Evolutionary conservation across 2,329 filamentous ascomycete species (phyloP).

Genomic region (Hortaea werneckii): DNA sequence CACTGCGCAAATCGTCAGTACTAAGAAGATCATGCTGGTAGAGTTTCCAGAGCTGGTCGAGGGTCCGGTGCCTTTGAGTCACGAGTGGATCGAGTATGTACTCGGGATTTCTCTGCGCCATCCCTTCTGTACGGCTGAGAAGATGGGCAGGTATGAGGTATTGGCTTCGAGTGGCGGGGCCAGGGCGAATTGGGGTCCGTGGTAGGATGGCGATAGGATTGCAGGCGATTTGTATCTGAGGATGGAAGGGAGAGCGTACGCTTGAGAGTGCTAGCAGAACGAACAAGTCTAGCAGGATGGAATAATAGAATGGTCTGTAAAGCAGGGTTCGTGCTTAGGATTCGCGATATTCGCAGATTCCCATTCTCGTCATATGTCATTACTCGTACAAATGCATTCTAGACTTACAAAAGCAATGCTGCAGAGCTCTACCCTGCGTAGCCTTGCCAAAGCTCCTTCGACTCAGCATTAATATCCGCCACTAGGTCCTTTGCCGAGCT

Average conservation of each 20-base stretch:
- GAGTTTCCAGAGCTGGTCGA: constrained; percentile 15
- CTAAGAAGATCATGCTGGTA: constrained; percentile 13
- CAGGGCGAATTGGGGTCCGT: constrained; percentile 21
- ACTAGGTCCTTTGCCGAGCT: constrained; percentile 62
- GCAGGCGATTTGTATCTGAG: too few relatives aligned
- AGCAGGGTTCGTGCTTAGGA: too few relatives aligned
- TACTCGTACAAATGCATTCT: not conserved
- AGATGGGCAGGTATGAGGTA: constrained; percentile 20
- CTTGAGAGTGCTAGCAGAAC: too few relatives aligned
- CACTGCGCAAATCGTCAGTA: constrained; percentile 9
- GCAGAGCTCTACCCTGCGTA: not conserved
- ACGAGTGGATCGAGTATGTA: constrained; percentile 19
- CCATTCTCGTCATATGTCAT: not conserved
- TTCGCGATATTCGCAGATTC: not conserved
- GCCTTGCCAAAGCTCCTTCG: not conserved
- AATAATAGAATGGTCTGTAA: too few relatives aligned
- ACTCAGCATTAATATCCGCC: constrained; percentile 38
- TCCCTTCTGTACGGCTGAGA: constrained; percentile 15
- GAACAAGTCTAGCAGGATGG: too few relatives aligned
- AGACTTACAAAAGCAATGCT: not conserved
- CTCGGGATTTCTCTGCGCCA: constrained; percentile 14
- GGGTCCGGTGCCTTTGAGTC: constrained; percentile 9
- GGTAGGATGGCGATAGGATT: constrained; percentile 7
- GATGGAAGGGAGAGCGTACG: too few relatives aligned
- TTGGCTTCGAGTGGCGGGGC: constrained; percentile 13